Base-by-base conservation (phyloP, 345 rosid genomes). In the Eucalyptus cloeziana region DNA sequence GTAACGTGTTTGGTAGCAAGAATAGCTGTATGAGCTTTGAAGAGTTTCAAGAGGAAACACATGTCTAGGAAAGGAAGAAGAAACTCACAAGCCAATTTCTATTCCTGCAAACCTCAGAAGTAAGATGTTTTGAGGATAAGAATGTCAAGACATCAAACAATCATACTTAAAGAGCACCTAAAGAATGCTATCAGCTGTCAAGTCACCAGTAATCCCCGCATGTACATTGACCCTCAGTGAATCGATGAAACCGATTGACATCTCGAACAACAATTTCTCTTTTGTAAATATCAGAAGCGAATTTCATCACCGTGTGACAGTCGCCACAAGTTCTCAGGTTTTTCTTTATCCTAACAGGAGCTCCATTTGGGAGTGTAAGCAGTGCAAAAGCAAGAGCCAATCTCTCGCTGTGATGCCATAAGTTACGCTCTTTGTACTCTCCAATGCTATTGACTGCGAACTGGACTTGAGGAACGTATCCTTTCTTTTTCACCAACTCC, bases 371-470 rank as follows among this genome's bases (percentile, higher is more conserved):
- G 67, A 90, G 91, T 6, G 89, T 86, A 24, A 91, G 91, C 62
- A 93, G 91, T 85, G 92, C 90, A 51, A 90, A 92, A 58, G 92
- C 93, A 64, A 94, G 93, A 52, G 95, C 92, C 56, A 92, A 87
- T 90, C 89, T 92, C 93, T 93, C 93, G 44, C 94, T 93, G 81
- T 93, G 94, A 92, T 89, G 49, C 94, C 94, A 93, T 89, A 92
- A 89, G 90, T 88, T 90, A 60, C 89, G 89, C 88, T 91, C 93
- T 86, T 91, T 91, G 80, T 51, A 86, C 31, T 43, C 91, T 79
- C 87, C 93, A 0, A 87, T 43, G 37, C 88, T 87, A 86, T 91
- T 93, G 16, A 91, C 86, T 45, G 91, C 91, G 58, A 86, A 91
- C 62, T 88, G 88, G 3, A 54, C 89, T 85, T 90, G 91, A 89